Evolutionary conservation across 352 stramenopile species (phyloP), one percentile per base, ranked within the genome.

Genomic region (Phytophthora cactorum): DNA sequence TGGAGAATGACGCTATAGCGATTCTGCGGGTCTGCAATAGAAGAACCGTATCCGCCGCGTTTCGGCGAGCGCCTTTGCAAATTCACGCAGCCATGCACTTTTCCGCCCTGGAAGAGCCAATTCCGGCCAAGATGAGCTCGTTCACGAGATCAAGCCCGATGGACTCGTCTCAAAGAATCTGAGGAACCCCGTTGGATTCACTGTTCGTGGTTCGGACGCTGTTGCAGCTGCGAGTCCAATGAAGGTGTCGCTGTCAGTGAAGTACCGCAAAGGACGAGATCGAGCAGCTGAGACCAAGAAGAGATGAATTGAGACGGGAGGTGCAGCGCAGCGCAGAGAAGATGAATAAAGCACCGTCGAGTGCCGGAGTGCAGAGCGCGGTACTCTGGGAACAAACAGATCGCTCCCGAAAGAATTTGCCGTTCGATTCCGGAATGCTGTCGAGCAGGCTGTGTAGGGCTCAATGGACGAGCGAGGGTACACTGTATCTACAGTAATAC

Each of bases 201-300:
- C n/a, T 62, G 41, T 53, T 52, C 17, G 54, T 47, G 41, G n/a
- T 1, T 59, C 36, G 15, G 52, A 49, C 3, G 11, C 2, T 52
- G 11, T 36, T 36, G 41, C n/a, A 27, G 45, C 22, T 52, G 29
- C 49, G 27, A 25, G 15, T 29, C 22, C 32, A 34, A 27, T 15
- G 12, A 31, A 12, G 5, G 4, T 39, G 22, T 46, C 46, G 15
- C 27, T 57, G 4, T 11, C 17, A n/a, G 45, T 9, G 5, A 63
- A 29, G 32, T 27, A 34, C 22, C 55, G n/a, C 31, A 44, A 63
- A 55, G 45, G 31, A 55, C 17, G 44, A 63, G 25, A 34, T 52
- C 12, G 43, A 62, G 17, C 36, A 17, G 45, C 15, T 54, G 53
- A 14, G 22, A 22, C 22, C 22, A 22, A 22, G 22, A 22, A 22